Base-by-base conservation (phyloP, 2,329 filamentous ascomycete genomes). In the Endothia cerciana region DNA sequence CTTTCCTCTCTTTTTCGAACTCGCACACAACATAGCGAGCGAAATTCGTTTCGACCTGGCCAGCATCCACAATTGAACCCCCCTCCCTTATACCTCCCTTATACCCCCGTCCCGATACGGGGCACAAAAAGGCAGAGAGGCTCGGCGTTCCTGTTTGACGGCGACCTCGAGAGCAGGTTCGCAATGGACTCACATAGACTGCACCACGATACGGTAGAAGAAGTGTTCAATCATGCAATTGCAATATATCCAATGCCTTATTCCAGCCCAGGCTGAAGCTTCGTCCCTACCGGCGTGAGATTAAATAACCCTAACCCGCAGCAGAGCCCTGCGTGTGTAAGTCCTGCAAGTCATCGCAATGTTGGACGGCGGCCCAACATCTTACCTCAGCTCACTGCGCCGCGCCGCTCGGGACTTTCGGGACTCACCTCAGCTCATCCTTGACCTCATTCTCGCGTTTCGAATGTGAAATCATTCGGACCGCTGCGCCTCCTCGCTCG, bases 321-420 rank as follows among this genome's bases (percentile, higher is more conserved):
- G 13, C 45, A 49, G n/a, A 28, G 8, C 43, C n/a, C 8, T 15
- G n/a, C 43, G 43, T 22, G n/a, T 47, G n/a, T 22, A 19, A 11
- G 33, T 36, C 33, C 33, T 43, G 41, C 13, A 43, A 19, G 41
- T 43, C 30, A 55, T 36, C 6, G 19, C 28, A 17, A 33, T 36
- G 19, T 55, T 36, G 45, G 22, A 15, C 25, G 22, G 45, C 45
- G 22, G 22, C 45, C 45, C 25, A 40, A 3, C 53, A 25, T 45
- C 56, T 59, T 22, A 59, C 38, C 36, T 59, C 56, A 59, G 56
- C 56, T 45, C 56, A 11, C 55, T 33, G n/a, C 17, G 33, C n/a
- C 33, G 28, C 53, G 19, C 53, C 22, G 49, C 49, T 7, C n/a
- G 51, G 28, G 4, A 55, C 51, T 55, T 17, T n/a, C 17, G 19